A percentile compares a stretch with the other conserved stretches of the same genome.
These are phyloP conservation scores for Globisporangium viniferum DNA, from an alignment of 352 stramenopile genomes.

Conservation along the genomic window DNA sequence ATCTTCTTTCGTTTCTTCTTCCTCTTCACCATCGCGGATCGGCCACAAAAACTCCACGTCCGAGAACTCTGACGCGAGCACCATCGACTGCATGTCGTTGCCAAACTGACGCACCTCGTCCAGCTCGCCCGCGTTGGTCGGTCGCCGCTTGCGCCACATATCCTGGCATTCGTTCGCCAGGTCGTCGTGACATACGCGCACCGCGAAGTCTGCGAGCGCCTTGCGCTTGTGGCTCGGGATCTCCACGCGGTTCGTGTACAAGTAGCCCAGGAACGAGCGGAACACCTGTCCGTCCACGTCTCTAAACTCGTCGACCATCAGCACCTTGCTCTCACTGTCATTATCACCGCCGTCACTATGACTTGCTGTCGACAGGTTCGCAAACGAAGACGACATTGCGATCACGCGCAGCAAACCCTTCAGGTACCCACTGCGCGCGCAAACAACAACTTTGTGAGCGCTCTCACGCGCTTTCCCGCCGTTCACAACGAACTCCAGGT, in stretches of 20 bases:
- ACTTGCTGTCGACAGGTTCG: background rate
- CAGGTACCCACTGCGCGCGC: conserved; percentile 59
- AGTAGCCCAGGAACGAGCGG: conserved; percentile 54
- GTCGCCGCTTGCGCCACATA: conserved; percentile 45
- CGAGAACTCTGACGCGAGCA: conserved; percentile 40
- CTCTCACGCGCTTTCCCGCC: conserved; percentile 21
- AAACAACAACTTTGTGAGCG: conserved; percentile 53
- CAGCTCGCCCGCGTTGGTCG: conserved; percentile 4
- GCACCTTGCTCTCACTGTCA: conserved; percentile 2
- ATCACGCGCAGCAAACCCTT: conserved; percentile 51
- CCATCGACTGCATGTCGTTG: conserved; percentile 49
- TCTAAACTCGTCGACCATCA: conserved; percentile 49
- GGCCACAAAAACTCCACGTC: conserved; percentile 82
- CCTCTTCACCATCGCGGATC: conserved; percentile 21
- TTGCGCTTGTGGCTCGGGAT: conserved; percentile 63
- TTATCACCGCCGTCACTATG: conserved; percentile 8
- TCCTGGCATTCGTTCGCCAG: conserved; percentile 49
- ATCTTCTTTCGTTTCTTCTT: conserved; percentile 16
- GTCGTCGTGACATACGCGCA: conserved; percentile 48
- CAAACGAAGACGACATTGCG: background rate
- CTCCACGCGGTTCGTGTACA: conserved; percentile 72
- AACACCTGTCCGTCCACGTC: conserved; percentile 63
- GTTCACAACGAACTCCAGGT: conserved; percentile 47
- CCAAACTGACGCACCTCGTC: conserved; percentile 42
- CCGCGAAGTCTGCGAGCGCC: conserved; percentile 47